These are phyloP conservation scores for Chrysophaeum taylorii DNA, from an alignment of 352 stramenopile genomes.

Conservation along the genomic window DNA sequence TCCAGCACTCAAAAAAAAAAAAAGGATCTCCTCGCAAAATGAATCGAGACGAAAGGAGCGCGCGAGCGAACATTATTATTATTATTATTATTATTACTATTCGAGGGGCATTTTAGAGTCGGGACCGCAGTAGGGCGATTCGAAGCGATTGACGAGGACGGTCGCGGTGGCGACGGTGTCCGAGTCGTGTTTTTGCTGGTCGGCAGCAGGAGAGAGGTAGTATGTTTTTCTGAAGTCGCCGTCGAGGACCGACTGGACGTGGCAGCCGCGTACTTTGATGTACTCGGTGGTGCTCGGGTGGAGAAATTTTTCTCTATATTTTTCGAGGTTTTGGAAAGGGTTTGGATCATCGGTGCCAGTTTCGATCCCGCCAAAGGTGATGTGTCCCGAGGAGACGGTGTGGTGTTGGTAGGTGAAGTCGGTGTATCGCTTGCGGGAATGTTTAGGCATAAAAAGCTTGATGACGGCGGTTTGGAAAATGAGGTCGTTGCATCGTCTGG, in stretches of 20 bases:
- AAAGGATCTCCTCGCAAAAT: no score
- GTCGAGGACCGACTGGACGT: background rate
- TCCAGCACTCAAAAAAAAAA: no score
- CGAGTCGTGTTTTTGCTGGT: background rate
- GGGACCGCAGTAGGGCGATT: background rate
- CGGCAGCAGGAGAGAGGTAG: background rate
- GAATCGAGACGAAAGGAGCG: no score
- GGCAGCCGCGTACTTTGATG: background rate
- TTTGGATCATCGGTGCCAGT: background rate
- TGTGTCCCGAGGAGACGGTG: slow-evolving; percentile 28
- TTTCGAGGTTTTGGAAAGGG: background rate
- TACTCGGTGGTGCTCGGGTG: background rate
- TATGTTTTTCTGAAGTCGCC: background rate
- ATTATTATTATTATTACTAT: no score
- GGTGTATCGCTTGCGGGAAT: slow-evolving; percentile 42
- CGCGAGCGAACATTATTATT: no score
- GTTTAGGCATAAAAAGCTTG: slow-evolving; percentile 33
- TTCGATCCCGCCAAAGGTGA: slow-evolving; percentile 20
- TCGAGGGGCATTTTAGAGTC: no score
- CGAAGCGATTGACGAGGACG: background rate
- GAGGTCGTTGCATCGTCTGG: slow-evolving; percentile 40
- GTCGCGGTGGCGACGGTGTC: background rate
- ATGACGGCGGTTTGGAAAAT: slow-evolving; percentile 46
- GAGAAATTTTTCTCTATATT: background rate
- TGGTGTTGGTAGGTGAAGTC: slow-evolving; percentile 55